Base-by-base conservation (phyloP, 805 yeast species). In the Lipomyces sp. region DNA sequence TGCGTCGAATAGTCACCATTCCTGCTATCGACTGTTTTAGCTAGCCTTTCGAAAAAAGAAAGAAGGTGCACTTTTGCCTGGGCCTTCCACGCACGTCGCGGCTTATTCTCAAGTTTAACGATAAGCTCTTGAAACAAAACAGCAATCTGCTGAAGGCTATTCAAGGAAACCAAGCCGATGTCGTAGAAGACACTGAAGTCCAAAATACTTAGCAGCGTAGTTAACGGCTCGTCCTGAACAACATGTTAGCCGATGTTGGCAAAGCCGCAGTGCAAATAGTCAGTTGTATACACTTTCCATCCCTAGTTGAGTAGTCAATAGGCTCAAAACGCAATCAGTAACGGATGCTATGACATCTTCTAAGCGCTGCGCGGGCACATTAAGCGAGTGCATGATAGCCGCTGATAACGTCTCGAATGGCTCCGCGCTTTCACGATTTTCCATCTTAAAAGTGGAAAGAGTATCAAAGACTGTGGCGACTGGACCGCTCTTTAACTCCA, bases 161-260 rank as follows among this genome's bases (percentile, higher is more conserved):
- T 10, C 14, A 42, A 10, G 6, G 45, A 31, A 16, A 42, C 19
- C 10, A 21, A 2, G n/a, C 22, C n/a, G 4, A 24, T n/a, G 16
- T 39, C 22, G 33, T 40, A 34, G 2, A 35, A 23, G 10, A 38
- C 41, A 2, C 39, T 19, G 19, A 39, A 38, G n/a, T 39, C 28
- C n/a, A 49, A 26, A 21, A 49, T n/a, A 33, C n/a, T 16, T 11
- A 49, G 29, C 29, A 39, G 35, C 18, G 31, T 21, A 7, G 33
- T 28, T 16, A 42, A 3, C 23, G 43, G 29, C 29, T 26, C 29
- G 29, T 26, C 10, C 10, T 10, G 6, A 10, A 7, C 29, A 26
- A 7, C 10, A 26, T 10, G 29, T 6, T 26, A 26, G 6, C 10
- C 29, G 29, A 6, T 6, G 29, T n/a, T n/a, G n/a, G n/a, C n/a